These are phyloP conservation scores for Fusarium sp. DNA, from an alignment of 2,329 filamentous ascomycete species.

Conservation along the genomic window DNA sequence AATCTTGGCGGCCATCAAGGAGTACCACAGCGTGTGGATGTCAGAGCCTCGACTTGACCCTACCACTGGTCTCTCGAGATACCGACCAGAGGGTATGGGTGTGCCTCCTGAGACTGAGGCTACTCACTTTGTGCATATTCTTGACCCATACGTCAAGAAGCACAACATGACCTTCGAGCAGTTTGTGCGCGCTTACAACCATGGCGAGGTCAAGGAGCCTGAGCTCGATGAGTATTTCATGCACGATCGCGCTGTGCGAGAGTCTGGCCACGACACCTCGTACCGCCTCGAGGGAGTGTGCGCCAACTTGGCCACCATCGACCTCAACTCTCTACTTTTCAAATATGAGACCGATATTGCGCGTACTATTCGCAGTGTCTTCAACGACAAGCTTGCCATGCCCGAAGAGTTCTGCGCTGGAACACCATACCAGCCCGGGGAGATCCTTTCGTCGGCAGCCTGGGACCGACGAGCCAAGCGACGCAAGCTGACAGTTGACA, in stretches of 20 bases:
- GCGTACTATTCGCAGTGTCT: constrained; percentile 84
- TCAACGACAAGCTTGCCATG: constrained; percentile 84
- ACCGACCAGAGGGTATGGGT: constrained; percentile 84
- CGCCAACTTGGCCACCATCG: constrained; percentile 90
- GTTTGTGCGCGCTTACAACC: constrained; percentile 91
- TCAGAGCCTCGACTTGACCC: constrained; percentile 81
- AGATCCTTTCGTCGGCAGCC: constrained; percentile 82
- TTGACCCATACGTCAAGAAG: constrained; percentile 86
- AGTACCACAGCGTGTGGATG: constrained; percentile 93
- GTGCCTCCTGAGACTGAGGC: constrained; percentile 94
- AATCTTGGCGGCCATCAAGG: constrained; percentile 93
- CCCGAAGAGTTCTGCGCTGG: constrained; percentile 84
- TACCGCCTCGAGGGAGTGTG: constrained; percentile 92
- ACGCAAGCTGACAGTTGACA: constrained; percentile 88
- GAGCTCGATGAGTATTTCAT: constrained; percentile 95
- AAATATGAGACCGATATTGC: constrained; percentile 98
- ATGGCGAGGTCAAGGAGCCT: constrained; percentile 79
- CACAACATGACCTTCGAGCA: constrained; percentile 83
- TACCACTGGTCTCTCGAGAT: constrained; percentile 83
- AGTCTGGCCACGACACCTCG: constrained; percentile 96
- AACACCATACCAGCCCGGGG: constrained; percentile 70
- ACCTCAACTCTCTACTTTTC: constrained; percentile 93
- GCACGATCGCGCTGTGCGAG: constrained; percentile 94
- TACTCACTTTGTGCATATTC: constrained; percentile 84
- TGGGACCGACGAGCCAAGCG: constrained; percentile 93